Evolutionary conservation across 2,329 filamentous ascomycete species (phyloP), one percentile per base, ranked within the genome.

Genomic region (Claviceps sp.): DNA sequence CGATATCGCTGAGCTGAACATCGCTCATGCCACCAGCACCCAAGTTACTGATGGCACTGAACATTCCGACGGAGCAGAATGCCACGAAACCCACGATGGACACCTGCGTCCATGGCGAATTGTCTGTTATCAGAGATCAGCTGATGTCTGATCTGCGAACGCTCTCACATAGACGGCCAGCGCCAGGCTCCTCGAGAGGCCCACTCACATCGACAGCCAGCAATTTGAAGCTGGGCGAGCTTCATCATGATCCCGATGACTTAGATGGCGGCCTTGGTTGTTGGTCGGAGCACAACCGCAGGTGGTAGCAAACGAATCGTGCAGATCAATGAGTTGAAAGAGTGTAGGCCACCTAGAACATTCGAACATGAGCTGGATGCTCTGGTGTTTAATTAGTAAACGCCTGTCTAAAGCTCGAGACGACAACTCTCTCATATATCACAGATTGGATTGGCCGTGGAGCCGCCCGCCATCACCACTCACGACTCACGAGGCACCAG

Each of bases 1-100:
- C 78, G 58, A 54, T 47, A 24, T 54, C 52, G 38, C 48, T 53
- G 5, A 53, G 52, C 48, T 53, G 52, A 7, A 53, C 52, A 40
- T 53, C 52, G 14, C 45, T 34, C 30, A 48, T 47, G 14, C 54
- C 81, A 62, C 70, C 80, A 53, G 78, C 81, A 51, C 81, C 81
- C 24, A 84, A 67, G 55, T 81, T 81, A 56, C 70, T 70, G 51
- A 84, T 70, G 10, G 81, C 80, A 61, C 84, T 84, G 70, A 77
- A 84, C 79, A 85, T 83, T 58, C 81, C 81, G n/a, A 50, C 49
- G 46, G 44, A 56, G 47, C 54, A 60, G 52, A 60, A 59, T 42
- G 57, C 59, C 4, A 56, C 56, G n/a, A 61, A 52, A 39, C 57
- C 58, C 47, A 61, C 54, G 22, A 60, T 44, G 52, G 53, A 51